A percentile compares a stretch with the other conserved stretches of the same genome.
Evolutionary conservation across 2,329 filamentous ascomycete genomes (phyloP).

Genomic region (Colletotrichum sp.): DNA sequence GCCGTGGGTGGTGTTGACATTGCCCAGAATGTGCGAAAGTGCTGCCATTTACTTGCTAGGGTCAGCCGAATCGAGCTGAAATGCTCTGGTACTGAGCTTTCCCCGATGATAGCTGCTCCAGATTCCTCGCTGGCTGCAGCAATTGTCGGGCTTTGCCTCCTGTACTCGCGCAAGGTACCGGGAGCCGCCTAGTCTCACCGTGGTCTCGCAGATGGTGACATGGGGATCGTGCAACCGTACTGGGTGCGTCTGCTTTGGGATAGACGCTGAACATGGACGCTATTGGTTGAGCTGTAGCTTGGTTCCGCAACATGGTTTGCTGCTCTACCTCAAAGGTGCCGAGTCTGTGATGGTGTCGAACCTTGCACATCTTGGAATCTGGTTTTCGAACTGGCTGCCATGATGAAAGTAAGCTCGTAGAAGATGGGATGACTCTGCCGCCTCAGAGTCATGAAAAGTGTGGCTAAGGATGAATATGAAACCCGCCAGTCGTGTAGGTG

Average conservation of each 20-base stretch:
- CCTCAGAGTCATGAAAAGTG: neutral
- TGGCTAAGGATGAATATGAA: neutral
- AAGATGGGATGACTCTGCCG: neutral
- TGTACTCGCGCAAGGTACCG: neutral
- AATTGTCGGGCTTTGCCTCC: neutral
- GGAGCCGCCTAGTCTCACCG: neutral
- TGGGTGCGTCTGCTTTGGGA: neutral
- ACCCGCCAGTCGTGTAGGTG: neutral
- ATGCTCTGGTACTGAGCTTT: neutral
- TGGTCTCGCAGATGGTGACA: neutral
- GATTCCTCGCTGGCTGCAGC: neutral
- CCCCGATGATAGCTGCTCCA: neutral
- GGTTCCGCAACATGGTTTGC: neutral
- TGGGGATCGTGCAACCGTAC: neutral
- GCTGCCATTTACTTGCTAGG: neutral
- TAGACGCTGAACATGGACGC: neutral
- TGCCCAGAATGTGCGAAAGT: neutral
- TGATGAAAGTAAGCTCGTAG: neutral
- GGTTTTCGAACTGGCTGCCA: neutral
- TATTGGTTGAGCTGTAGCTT: neutral
- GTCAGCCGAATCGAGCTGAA: accelerated
- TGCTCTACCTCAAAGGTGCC: neutral
- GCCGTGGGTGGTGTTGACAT: neutral
- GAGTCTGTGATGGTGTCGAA: neutral
- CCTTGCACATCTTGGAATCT: neutral